phyloP scores from a whole-genome alignment of 164 flowering plant genomes.

The Stephania japonica region DNA sequence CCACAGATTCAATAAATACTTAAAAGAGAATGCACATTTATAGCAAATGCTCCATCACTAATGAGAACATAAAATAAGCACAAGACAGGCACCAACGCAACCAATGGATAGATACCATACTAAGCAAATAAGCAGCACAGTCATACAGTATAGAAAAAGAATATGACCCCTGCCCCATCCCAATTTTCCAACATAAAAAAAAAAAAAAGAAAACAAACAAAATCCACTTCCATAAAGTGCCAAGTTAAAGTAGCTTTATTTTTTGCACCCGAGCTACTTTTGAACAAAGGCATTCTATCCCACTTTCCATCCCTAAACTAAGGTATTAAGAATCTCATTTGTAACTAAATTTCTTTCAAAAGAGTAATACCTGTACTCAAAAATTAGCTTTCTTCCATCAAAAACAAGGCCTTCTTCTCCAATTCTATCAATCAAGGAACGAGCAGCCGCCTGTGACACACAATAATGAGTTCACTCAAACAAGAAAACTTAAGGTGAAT shows the following conservation, averaged over 20 bases:
- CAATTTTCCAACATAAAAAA: not conserved
- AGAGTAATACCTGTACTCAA: constrained; percentile 74
- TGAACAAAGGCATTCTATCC: too few relatives aligned
- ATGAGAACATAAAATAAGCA: not conserved
- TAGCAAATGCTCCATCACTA: not conserved
- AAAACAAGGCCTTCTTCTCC: constrained; percentile 86
- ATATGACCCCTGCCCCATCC: not conserved
- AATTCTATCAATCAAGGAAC: constrained; percentile 80
- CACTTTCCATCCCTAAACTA: too few relatives aligned
- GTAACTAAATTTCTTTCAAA: not conserved
- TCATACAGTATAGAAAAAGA: not conserved
- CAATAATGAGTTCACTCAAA: constrained; percentile 6
- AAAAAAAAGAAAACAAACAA: not conserved
- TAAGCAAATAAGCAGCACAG: not conserved
- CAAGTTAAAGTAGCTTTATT: not conserved
- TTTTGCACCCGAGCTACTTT: too few relatives aligned
- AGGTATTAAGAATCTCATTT: too few relatives aligned
- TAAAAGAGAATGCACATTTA: not conserved
- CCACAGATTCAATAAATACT: not conserved
- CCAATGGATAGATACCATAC: not conserved
- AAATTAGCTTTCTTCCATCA: constrained; percentile 86
- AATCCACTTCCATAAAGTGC: not conserved
- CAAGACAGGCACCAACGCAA: not conserved
- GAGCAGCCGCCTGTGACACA: constrained; percentile 69
- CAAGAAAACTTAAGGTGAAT: not conserved